Evolutionary conservation across 2,329 filamentous ascomycete genomes (phyloP), one percentile per base, ranked within the genome.

Genomic region (Neofusicoccum kwambonambiense): DNA sequence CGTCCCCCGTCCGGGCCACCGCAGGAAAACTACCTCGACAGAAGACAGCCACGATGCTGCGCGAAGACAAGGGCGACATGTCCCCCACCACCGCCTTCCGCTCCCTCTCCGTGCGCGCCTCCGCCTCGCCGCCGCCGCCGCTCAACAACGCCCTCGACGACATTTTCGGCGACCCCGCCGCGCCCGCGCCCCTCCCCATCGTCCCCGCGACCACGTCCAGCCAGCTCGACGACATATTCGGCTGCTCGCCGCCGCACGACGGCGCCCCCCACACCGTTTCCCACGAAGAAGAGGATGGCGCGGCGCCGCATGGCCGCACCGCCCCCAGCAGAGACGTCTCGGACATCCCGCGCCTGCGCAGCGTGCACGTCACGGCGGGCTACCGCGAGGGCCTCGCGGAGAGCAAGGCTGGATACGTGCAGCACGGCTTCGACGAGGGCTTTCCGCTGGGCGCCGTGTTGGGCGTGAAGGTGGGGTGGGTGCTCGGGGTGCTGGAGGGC

Each of bases 401-500:
- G 3, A 90, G 90, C 37, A 98, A 98, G 76, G 86, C 86, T 31
- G 79, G 83, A 54, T 90, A 88, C 71, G 87, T 97, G 31, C 95
- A 99, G 78, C 83, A 83, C 13, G 94, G 94, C 0, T 98, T 99
- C 73, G 95, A 99, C 75, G 91, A 94, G 68, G 94, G 94, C 0
- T 98, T 93, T 75, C 83, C 87, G 13, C 82, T 98, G 0, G 95
- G 95, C 12, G 93, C 92, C 0, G 88, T 89, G 60, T 80, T 98
- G 35, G 95, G 94, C 0, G 76, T 90, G 68, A 83, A 84, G 34
- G 89, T 88, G 0, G 95, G 95, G 0, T 87, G 87, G 69, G 79
- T 96, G 12, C 76, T 96, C 3, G 95, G 95, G 0, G 79, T 91
- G 3, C 73, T 97, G 5, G 91, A 96, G 72, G 92, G 90, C 0